Percentiles rank a stretch among this genome's conserved stretches.
Evolutionary conservation across 2,329 filamentous ascomycete genomes (phyloP).

Genomic region (Aspergillus fumigatus): DNA sequence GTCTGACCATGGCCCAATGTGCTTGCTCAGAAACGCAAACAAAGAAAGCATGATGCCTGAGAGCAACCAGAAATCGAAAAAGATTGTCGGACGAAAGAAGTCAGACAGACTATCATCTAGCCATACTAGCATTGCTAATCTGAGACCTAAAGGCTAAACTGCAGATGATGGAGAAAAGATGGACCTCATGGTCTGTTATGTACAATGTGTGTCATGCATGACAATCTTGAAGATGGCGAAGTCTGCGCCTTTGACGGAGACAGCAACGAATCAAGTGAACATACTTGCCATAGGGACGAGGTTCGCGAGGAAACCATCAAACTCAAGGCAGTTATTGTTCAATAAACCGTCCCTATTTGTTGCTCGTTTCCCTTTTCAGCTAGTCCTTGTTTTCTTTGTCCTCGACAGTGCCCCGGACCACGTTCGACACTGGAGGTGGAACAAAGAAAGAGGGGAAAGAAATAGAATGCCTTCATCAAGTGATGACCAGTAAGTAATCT

Average conservation of each 20-base stretch:
- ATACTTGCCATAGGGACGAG: not conserved
- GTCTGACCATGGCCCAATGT: too few relatives aligned
- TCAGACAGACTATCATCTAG: too few relatives aligned
- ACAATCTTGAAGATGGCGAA: not conserved
- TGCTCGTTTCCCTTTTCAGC: not conserved
- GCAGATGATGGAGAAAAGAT: not conserved
- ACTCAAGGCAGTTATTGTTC: not conserved
- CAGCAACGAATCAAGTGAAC: not conserved
- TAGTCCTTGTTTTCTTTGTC: not conserved
- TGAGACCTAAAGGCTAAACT: not conserved
- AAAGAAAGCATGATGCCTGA: not conserved
- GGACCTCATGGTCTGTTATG: not conserved
- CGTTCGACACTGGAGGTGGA: not conserved
- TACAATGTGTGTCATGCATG: not conserved
- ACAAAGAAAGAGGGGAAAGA: not conserved
- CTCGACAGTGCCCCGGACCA: not conserved
- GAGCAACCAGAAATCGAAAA: not conserved
- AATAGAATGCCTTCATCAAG: not conserved
- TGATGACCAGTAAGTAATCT: too few relatives aligned
- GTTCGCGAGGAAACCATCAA: not conserved
- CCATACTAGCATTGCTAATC: not conserved
- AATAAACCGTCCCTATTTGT: not conserved
- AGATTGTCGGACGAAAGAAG: not conserved
- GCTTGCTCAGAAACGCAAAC: too few relatives aligned
- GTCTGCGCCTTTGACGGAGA: not conserved